Base-by-base conservation (phyloP, 2,329 filamentous ascomycete species). In the Lasiodiplodia theobromae region DNA sequence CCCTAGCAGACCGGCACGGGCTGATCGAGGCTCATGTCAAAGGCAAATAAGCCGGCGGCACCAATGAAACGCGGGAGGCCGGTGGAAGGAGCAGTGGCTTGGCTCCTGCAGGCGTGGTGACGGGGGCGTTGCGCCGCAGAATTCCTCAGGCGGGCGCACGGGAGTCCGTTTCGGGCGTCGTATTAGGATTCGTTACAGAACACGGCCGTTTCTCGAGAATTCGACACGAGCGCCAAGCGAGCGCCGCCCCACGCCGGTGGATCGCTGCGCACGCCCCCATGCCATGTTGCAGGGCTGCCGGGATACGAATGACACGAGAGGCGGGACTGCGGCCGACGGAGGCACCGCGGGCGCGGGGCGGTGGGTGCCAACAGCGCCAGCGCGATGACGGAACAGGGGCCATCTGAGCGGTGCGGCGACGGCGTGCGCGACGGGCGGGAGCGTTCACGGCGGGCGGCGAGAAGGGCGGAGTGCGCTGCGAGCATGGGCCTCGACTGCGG, bases 151-250 rank as follows among this genome's bases (percentile, higher is more conserved):
- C 40, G 38, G 58, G 58, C 58, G 60, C 60, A 52, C 44, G 23
- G 60, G 18, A 31, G n/a, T 21, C 31, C 44, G 44, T 49, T 49
- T 62, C 16, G 40, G 18, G 58, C 40, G 40, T 34, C 28, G 60
- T 64, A 64, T 64, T 52, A 28, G 60, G n/a, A 51, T 28, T 52
- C 38, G 60, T 52, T 64, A 64, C 60, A 64, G 47, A 52, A 64
- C 60, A 64, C 60, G 60, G 60, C 60, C 60, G 60, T 64, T 64
- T 64, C 60, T 64, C 60, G 60, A 64, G 60, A 52, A 38, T 64
- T 64, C 60, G 60, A 64, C 60, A 64, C 60, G 60, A 64, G 60
- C 25, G 60, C 60, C 60, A 52, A 51, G 60, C 60, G 60, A 62
- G 44, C 44, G 18, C 11, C 40, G 58, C 58, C 58, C 58, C 58